Evolutionary conservation across 2,329 filamentous ascomycete genomes (phyloP), one percentile per base, ranked within the genome.

Genomic region (Alternaria sp.): DNA sequence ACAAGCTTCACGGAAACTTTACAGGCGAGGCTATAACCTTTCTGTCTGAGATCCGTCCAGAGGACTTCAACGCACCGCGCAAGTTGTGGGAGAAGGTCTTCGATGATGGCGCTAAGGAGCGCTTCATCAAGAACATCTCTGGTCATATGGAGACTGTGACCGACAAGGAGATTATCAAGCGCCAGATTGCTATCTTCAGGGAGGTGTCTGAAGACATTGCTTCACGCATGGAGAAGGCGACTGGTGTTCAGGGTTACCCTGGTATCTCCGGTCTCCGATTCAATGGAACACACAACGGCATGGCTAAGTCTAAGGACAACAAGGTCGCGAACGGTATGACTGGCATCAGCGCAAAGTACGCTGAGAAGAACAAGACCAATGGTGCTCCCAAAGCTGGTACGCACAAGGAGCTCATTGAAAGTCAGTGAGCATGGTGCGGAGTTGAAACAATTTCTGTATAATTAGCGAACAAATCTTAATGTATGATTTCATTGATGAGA

Each of bases 111-210:
- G 87, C 86, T 0, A 82, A 82, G 54, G 82, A 86, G 69, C 82
- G 87, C 0, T 88, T 89, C 76, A 81, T 90, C 74, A 81, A 79
- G 40, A 90, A 89, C 57, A 83, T 89, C 4, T 82, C 85, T 0
- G 86, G 86, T 3, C 88, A 90, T 77, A 89, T 89, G 86, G 79
- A 77, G 28, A 82, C 83, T 3, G 89, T 87, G 73, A 80, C 78
- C 50, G 80, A 87, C 44, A 78, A 87, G 65, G 87, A 89, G 74
- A 85, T 88, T 3, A 80, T 90, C 75, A 89, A 87, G 82, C 80
- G 87, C 16, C 86, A 89, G 76, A 89, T 90, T 60, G 84, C 82
- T 54, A 90, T 90, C 72, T 89, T 89, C 82, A 81, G 87, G 2
- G 87, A 89, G 71, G 87, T 90, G 0, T 85, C 83, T 7, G 80